phyloP scores from a whole-genome alignment of 2,329 filamentous ascomycete genomes.

The Exutisphaerella laricina region DNA sequence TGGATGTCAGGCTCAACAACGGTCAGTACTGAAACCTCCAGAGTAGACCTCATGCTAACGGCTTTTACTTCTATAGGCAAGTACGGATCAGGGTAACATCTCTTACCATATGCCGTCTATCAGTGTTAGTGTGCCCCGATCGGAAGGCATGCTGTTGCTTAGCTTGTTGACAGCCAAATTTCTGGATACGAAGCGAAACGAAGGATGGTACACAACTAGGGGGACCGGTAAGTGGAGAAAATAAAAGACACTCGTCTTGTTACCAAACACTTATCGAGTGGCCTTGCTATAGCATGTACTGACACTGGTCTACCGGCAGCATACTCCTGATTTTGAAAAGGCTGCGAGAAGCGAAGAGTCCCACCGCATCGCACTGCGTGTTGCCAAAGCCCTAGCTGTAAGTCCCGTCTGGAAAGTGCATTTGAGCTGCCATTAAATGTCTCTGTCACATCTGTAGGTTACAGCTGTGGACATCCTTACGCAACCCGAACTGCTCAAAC shows the following conservation, averaged over 20 bases:
- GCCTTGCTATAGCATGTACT: no score
- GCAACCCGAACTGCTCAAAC: conserved; percentile 20
- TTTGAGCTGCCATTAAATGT: neutral
- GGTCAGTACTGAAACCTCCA: no score
- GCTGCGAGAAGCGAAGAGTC: conserved; percentile 35
- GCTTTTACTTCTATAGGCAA: no score
- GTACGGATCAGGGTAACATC: conserved; percentile 56
- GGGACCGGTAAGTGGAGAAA: no score
- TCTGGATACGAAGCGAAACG: conserved; percentile 39
- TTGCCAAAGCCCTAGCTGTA: conserved; percentile 33
- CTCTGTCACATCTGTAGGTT: conserved; percentile 10
- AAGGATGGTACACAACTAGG: conserved; percentile 30
- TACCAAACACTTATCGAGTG: no score
- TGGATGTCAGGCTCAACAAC: neutral
- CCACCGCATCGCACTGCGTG: conserved; percentile 32
- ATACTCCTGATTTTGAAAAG: conserved; percentile 38
- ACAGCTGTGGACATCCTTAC: conserved; percentile 37
- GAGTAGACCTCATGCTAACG: no score
- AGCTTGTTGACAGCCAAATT: conserved; percentile 35
- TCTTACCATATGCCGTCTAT: conserved; percentile 55
- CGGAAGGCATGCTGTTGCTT: neutral
- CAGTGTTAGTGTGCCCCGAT: conserved; percentile 32
- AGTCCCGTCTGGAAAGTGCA: neutral
- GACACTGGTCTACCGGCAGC: no score
- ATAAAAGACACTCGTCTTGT: no score